phyloP scores from a whole-genome alignment of 768 basidiomycete genomes.

The Glaciozyma martinii region DNA sequence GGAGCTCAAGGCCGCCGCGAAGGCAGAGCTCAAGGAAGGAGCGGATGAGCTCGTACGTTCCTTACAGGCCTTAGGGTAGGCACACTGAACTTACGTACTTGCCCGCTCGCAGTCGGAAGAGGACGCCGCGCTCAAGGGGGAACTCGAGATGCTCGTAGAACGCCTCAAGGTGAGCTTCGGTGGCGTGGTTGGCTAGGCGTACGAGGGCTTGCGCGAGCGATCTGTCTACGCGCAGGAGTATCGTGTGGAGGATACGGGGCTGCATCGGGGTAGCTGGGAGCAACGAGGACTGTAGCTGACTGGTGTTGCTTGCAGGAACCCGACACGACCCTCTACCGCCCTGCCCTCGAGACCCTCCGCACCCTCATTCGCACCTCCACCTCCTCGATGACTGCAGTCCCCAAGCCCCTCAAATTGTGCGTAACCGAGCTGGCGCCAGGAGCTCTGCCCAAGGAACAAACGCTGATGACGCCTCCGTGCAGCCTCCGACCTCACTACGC shows the following conservation, averaged over 20 bases:
- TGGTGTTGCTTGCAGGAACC: slow-evolving; percentile 57
- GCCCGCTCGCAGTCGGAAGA: slow-evolving; percentile 52
- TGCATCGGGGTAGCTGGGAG: neutral
- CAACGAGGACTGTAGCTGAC: neutral
- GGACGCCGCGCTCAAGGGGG: slow-evolving; percentile 81
- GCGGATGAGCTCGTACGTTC: slow-evolving; percentile 23
- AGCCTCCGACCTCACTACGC: slow-evolving; percentile 80
- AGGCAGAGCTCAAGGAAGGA: slow-evolving; percentile 29
- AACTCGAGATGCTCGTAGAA: slow-evolving; percentile 94
- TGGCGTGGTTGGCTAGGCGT: neutral
- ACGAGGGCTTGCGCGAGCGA: neutral
- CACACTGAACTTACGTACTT: neutral
- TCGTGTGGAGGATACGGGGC: neutral
- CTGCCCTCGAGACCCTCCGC: slow-evolving; percentile 85
- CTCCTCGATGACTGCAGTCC: slow-evolving; percentile 97
- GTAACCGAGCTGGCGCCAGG: neutral
- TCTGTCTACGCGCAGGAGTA: neutral
- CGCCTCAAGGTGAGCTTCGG: slow-evolving; percentile 78
- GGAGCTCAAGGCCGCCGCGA: slow-evolving; percentile 10
- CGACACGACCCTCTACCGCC: slow-evolving; percentile 70
- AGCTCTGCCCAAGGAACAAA: no score
- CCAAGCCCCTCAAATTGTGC: slow-evolving; percentile 93
- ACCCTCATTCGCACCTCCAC: slow-evolving; percentile 92
- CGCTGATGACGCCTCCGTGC: neutral
- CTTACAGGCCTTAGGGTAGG: neutral